Evolutionary conservation across 352 stramenopile species (phyloP).

Genomic region (Pythium oligandrum): DNA sequence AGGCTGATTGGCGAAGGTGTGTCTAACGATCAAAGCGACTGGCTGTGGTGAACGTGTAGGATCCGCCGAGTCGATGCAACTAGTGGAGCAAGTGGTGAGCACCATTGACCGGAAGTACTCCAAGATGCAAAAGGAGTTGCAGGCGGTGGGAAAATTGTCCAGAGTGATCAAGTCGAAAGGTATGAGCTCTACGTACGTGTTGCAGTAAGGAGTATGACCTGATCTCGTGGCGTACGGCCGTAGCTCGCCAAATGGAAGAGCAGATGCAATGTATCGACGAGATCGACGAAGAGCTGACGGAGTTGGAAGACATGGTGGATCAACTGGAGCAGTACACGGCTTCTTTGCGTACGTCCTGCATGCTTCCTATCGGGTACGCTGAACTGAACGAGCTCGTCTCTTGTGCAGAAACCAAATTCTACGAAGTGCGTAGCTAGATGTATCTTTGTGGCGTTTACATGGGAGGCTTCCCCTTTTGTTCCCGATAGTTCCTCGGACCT

Average conservation of each 20-base stretch:
- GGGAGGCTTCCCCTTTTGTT: too few species aligned
- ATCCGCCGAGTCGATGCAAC: slow-evolving; percentile 68
- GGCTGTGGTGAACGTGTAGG: slow-evolving; percentile 22
- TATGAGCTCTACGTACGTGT: slow-evolving; percentile 12
- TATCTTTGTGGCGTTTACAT: too few species aligned
- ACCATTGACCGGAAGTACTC: slow-evolving; percentile 61
- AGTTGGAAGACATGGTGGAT: slow-evolving; percentile 87
- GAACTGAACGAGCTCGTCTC: background rate
- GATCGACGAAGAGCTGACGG: slow-evolving; percentile 79
- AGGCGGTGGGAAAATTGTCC: slow-evolving; percentile 59
- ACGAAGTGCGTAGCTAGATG: slow-evolving; percentile 29
- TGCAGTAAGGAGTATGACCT: background rate
- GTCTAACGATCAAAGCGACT: background rate
- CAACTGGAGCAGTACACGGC: slow-evolving; percentile 77
- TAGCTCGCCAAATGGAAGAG: slow-evolving; percentile 54
- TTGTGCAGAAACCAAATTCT: slow-evolving; percentile 64
- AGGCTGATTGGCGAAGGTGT: too few species aligned
- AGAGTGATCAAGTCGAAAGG: slow-evolving; percentile 65
- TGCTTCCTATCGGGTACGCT: background rate
- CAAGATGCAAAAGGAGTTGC: slow-evolving; percentile 50
- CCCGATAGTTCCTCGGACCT: too few species aligned
- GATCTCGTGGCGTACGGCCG: background rate
- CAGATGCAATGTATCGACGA: slow-evolving; percentile 79
- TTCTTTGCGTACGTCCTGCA: slow-evolving; percentile 45
- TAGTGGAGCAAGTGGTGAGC: slow-evolving; percentile 58